Evolutionary conservation across 1,139 yeast species (phyloP), one percentile per base, ranked within the genome.

Genomic region (Nematodospora anomalae): DNA sequence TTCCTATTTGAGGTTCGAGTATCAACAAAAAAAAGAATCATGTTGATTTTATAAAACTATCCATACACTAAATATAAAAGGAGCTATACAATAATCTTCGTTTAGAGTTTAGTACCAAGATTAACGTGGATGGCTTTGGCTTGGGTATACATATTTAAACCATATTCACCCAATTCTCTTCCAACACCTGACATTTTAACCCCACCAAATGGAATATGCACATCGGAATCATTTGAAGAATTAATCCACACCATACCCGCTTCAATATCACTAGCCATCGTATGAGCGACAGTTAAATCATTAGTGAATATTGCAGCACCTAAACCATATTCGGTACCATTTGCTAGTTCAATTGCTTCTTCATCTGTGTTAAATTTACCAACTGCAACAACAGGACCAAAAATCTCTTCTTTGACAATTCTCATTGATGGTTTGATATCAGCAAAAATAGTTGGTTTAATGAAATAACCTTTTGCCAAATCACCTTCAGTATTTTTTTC

Each of bases 91-190:
- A n/a, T n/a, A n/a, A n/a, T n/a, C n/a, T n/a, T n/a, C n/a, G n/a
- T 18, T 8, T 53, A 58, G 38, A 58, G 53, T 30, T 34, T 44
- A 33, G 44, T 53, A 10, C 80, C 79, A 48, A 74, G 57, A 60
- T 83, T 83, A 41, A 85, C 77, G 51, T 83, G 90, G 37, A 86
- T 76, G 15, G 95, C 83, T 68, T 88, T 88, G 41, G 82, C 79
- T 57, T 83, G 87, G 25, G 94, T 80, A 65, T 87, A 88, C 47
- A 79, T 74, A 40, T 74, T 70, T 41, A 88, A 71, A 43, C 96
- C 96, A 53, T 82, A 80, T 56, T 83, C 83, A 41, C 96, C 96
- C 50, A 88, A 72, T 64, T 88, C 96, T 58, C 95, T 78, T 40
- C 96, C 96, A 46, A 85, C 74, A 49, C 96, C 96, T 52, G 87